Percentiles rank a stretch among this genome's conserved stretches.
phyloP scores from a whole-genome alignment of 257 asterid genomes.

The Fraxinus quadrangulata region DNA sequence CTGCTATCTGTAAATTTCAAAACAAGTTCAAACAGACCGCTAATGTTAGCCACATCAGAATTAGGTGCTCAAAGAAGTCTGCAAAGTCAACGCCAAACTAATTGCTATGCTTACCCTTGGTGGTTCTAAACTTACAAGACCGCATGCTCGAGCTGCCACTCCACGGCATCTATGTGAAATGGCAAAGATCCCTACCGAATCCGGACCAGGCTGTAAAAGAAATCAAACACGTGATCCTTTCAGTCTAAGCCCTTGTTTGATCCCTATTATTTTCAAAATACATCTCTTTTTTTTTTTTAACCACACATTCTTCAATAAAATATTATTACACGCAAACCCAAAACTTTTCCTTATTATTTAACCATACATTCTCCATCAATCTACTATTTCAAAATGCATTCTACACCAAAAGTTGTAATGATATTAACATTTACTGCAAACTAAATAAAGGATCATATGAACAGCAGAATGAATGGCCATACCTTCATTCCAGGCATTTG shows the following conservation, averaged over 20 bases:
- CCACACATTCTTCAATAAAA: too few relatives aligned
- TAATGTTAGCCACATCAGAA: background rate
- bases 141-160: slow-evolving; percentile 99
- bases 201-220: slow-evolving; percentile 98
- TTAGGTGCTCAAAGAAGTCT: background rate
- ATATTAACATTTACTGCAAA: background rate
- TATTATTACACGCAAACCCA: too few relatives aligned
- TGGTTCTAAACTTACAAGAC: slow-evolving; percentile 98
- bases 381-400: too few relatives aligned
- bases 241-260: background rate
- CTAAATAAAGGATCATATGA: background rate
- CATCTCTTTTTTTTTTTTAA: too few relatives aligned
- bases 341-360: too few relatives aligned
- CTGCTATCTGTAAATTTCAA: slow-evolving; percentile 64
- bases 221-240: slow-evolving; percentile 15
- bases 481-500: slow-evolving; percentile 99
- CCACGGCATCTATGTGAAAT: slow-evolving; percentile 89
- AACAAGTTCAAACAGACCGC: background rate
- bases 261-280: too few relatives aligned
- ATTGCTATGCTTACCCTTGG: slow-evolving; percentile 52
- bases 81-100: background rate
- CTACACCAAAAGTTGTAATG: background rate
- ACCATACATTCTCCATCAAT: too few relatives aligned
- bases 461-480: slow-evolving; percentile 11
- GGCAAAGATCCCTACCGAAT: slow-evolving; percentile 99